These are phyloP conservation scores for Scytalidium sp. DNA, from an alignment of 2,329 filamentous ascomycete genomes.

Conservation along the genomic window DNA sequence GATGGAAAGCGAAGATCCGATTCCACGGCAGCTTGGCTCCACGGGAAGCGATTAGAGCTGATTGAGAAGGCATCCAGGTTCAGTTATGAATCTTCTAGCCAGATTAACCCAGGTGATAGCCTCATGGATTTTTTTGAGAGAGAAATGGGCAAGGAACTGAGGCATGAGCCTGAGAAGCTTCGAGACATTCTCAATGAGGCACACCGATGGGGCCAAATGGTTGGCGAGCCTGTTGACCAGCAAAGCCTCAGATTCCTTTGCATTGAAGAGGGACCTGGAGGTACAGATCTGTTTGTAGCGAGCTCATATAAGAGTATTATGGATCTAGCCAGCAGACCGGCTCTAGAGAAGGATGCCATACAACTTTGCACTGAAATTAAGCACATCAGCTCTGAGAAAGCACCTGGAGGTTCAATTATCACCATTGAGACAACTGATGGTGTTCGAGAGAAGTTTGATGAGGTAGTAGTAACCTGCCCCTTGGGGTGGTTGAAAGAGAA, in stretches of 20 bases:
- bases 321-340: constrained; percentile 56
- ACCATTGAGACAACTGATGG: not conserved
- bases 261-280: constrained; percentile 51
- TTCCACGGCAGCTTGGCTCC: not conserved
- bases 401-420: not conserved
- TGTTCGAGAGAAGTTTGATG: constrained; percentile 20
- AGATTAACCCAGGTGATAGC: not conserved
- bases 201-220: constrained; percentile 43
- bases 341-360: constrained; percentile 51
- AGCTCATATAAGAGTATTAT: constrained; percentile 58
- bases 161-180: constrained; percentile 21
- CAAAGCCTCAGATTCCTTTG: constrained; percentile 52
- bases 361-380: constrained; percentile 46
- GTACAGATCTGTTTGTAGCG: constrained; percentile 30
- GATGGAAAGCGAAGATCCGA: not conserved
- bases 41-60: not conserved
- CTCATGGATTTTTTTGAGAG: not conserved
- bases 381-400: constrained; percentile 31
- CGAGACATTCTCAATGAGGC: not conserved
- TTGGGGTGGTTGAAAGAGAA: constrained; percentile 42
- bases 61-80: not conserved
- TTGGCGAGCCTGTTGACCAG: constrained; percentile 40
- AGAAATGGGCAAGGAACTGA: constrained; percentile 22
- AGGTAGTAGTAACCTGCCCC: constrained; percentile 45
- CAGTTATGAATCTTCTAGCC: not conserved